Conservation (phyloP, 1,139 yeast genomes). For the Debaryomycetaceae sp. region DNA sequence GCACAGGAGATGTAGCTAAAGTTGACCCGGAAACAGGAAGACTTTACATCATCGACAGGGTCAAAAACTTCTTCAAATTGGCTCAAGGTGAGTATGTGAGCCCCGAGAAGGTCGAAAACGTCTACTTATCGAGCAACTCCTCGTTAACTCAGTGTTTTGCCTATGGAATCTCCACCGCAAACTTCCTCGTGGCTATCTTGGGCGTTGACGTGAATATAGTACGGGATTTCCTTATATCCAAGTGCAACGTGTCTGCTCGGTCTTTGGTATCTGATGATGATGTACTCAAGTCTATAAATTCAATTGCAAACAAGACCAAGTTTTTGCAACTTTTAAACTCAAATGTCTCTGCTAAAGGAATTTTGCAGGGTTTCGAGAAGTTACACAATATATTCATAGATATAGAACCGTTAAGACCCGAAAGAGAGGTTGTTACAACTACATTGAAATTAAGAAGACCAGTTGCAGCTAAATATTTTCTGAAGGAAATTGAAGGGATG, state of each 20-base stretch:
- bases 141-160: slow-evolving; percentile 27
- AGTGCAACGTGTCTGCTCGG: slow-evolving; percentile 7
- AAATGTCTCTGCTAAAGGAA: slow-evolving; percentile 14
- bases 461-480: slow-evolving; percentile 24
- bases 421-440: slow-evolving; percentile 37
- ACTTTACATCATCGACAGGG: slow-evolving; percentile 36
- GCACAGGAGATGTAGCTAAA: slow-evolving; percentile 27
- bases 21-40: slow-evolving; percentile 19
- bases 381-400: slow-evolving; percentile 34
- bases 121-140: slow-evolving; percentile 28
- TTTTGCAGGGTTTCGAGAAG: slow-evolving; percentile 28
- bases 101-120: slow-evolving; percentile 35
- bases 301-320: slow-evolving; percentile 14
- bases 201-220: slow-evolving; percentile 39
- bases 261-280: slow-evolving; percentile 1
- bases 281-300: slow-evolving; percentile 10
- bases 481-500: slow-evolving; percentile 4
- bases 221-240: not conserved
- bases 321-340: slow-evolving; percentile 23
- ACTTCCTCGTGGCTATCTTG: slow-evolving; percentile 55
- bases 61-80: slow-evolving; percentile 41
- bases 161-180: slow-evolving; percentile 57
- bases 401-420: slow-evolving; percentile 29
- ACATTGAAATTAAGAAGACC: slow-evolving; percentile 35
- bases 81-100: slow-evolving; percentile 41